Base-by-base conservation (phyloP, 257 asterid genomes). In the Leptodermis oblonga region DNA sequence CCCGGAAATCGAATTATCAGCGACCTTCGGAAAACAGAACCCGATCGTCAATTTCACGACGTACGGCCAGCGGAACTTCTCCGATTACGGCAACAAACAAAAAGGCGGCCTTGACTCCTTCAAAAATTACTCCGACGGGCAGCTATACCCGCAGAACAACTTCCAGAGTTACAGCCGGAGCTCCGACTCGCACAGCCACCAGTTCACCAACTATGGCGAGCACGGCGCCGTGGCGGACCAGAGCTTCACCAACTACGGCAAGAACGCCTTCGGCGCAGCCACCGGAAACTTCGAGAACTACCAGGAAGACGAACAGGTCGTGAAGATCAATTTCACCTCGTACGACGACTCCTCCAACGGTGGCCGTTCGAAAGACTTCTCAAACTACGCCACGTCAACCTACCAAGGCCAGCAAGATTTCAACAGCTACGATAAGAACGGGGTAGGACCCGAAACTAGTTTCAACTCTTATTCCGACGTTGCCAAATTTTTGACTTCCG, bases 151-250 rank as follows among this genome's bases (percentile, higher is more conserved):
- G 17, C 25, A n/a, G 53, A 82, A 86, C 69, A 34, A 82, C 7
- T 89, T 92, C 87, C 87, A 90, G 30, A 81, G 92, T 23, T 90
- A 90, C 71, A 90, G 97, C 84, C 96, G 95, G 30, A 84, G 72
- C 67, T 83, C 97, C 18, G 54, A 71, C 48, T 85, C 78, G 22
- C 95, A 84, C 74, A 63, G 25, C 39, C 94, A 92, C 31, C 52
- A 39, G 53, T 92, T 92, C 76, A 25, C 75, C 70, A 60, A 33
- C 66, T 92, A 92, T 78, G 96, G 81, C 23, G 72, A 82, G n/a
- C 82, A 80, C 2, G 62, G 74, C 0, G 90, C 86, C 46, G 92
- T 86, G 33, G 81, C 66, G 34, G 94, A 89, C 78, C 87, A 89
- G 78, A 74, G 84, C 70, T 92, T 92, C 86, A 86, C 79, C 74